Conservation (phyloP, 2,329 filamentous ascomycete species). For the Paecilomyces sp. region DNA sequence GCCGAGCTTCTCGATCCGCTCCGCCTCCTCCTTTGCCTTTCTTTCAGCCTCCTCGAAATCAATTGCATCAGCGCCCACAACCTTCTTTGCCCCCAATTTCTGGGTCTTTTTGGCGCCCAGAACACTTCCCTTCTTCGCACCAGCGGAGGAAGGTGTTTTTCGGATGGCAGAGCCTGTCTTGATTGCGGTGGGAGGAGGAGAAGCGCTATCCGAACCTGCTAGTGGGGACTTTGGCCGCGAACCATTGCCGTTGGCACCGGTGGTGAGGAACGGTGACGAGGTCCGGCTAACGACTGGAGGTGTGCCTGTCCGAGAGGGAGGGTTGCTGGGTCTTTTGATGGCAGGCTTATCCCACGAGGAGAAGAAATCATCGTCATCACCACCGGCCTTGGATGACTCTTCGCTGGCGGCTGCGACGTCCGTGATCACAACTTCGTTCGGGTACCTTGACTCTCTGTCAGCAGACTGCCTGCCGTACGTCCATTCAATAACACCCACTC, state of each 20-base stretch:
- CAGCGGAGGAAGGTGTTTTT: conserved; percentile 58
- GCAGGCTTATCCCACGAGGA: conserved; percentile 98
- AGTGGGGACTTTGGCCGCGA: conserved; percentile 81
- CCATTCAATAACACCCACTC: conserved; percentile 55
- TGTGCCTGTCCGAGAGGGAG: conserved; percentile 80
- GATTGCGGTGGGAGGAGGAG: conserved; percentile 56
- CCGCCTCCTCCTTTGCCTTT: conserved; percentile 94
- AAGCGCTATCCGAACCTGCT: conserved; percentile 40
- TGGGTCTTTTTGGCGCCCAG: conserved; percentile 73
- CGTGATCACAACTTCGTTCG: conserved; percentile 75
- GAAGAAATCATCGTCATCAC: conserved; percentile 93
- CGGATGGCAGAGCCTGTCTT: conserved; percentile 74
- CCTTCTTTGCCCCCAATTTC: conserved; percentile 91
- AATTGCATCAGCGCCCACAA: conserved; percentile 64
- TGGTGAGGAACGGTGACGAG: conserved; percentile 81
- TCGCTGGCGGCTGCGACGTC: conserved; percentile 60
- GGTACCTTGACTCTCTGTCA: conserved; percentile 53
- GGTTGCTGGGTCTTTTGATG: conserved; percentile 93
- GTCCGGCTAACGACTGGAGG: conserved; percentile 74
- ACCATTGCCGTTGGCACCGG: conserved; percentile 59
- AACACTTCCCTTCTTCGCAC: conserved; percentile 76
- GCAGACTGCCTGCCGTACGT: background rate
- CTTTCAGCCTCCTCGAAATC: conserved; percentile 97
- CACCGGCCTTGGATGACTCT: conserved; percentile 67
- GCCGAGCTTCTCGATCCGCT: conserved; percentile 88